Percentiles rank a stretch among this genome's conserved stretches.
Conservation (phyloP, 805 yeast species). For the Starmera quercuum region DNA sequence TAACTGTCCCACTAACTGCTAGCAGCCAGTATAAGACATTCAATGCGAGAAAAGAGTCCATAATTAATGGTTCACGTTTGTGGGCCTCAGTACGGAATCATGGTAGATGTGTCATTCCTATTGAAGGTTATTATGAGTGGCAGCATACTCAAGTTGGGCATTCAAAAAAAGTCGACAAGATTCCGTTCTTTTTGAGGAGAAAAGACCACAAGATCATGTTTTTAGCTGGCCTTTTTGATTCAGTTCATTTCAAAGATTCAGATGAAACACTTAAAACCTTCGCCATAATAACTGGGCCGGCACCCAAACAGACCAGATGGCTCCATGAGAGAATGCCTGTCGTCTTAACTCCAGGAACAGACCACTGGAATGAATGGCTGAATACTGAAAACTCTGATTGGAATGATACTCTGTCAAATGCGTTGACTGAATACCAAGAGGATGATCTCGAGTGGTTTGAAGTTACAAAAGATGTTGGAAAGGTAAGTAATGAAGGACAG, state of each 20-base stretch:
- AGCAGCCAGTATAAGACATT: conserved; percentile 40
- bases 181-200: conserved; percentile 60
- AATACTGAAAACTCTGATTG: conserved; percentile 28
- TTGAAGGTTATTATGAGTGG: conserved; percentile 90
- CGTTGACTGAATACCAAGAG: conserved; percentile 31
- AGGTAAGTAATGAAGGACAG: conserved; percentile 37
- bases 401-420: conserved; percentile 29
- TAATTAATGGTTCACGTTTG: conserved; percentile 36
- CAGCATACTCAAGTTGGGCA: conserved; percentile 17
- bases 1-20: not conserved
- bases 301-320: conserved; percentile 54
- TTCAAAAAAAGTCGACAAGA: conserved; percentile 30
- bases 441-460: conserved; percentile 40
- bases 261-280: conserved; percentile 35
- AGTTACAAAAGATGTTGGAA: conserved; percentile 62
- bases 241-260: conserved; percentile 13
- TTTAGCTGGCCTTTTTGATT: conserved; percentile 52
- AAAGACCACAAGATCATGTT: conserved; percentile 46
- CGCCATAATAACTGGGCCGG: conserved; percentile 70
- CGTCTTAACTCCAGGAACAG: conserved; percentile 48
- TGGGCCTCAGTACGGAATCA: conserved; percentile 48
- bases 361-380: conserved; percentile 62
- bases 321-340: conserved; percentile 78
- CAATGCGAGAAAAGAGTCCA: conserved; percentile 67
- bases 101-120: conserved; percentile 67